Conservation (phyloP, 2,329 filamentous ascomycete species). For the Penicillium sp. region DNA sequence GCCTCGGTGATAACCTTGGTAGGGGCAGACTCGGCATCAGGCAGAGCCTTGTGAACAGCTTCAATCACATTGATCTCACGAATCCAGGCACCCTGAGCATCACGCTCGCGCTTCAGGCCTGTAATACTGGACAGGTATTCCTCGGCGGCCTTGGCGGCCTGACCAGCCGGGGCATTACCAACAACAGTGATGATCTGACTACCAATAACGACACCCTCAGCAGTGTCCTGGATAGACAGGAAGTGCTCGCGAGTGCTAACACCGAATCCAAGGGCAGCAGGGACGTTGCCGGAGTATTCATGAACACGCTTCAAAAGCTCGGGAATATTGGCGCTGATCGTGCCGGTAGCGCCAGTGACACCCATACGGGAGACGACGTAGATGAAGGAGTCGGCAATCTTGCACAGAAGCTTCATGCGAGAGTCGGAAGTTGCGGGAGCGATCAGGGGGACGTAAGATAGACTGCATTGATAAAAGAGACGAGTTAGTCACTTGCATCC, state of each 20-base stretch:
- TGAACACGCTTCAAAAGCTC: slow-evolving; percentile 83
- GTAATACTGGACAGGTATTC: slow-evolving; percentile 82
- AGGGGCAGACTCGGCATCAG: slow-evolving; percentile 54
- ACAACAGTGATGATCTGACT: slow-evolving; percentile 90
- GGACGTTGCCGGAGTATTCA: slow-evolving; percentile 86
- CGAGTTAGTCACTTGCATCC: not conserved
- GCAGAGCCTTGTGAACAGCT: slow-evolving; percentile 64
- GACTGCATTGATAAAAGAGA: slow-evolving; percentile 49
- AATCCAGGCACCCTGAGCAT: slow-evolving; percentile 53
- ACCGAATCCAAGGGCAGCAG: slow-evolving; percentile 91
- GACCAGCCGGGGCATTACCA: slow-evolving; percentile 66
- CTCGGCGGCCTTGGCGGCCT: slow-evolving; percentile 73
- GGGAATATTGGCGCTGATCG: slow-evolving; percentile 78
- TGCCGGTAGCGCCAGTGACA: slow-evolving; percentile 87
- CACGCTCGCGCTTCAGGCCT: slow-evolving; percentile 56
- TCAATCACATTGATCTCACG: slow-evolving; percentile 73
- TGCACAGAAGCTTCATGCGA: slow-evolving; percentile 93
- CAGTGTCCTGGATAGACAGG: slow-evolving; percentile 76
- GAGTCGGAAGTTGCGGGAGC: slow-evolving; percentile 89
- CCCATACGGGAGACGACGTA: slow-evolving; percentile 98
- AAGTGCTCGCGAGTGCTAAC: slow-evolving; percentile 96
- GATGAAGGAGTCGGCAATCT: slow-evolving; percentile 97
- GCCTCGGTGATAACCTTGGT: slow-evolving; percentile 67
- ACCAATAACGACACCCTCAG: slow-evolving; percentile 94
- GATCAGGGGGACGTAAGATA: slow-evolving; percentile 97